Conservation (phyloP, 768 basidiomycete species). For the Macrolepiota albuminosa region DNA sequence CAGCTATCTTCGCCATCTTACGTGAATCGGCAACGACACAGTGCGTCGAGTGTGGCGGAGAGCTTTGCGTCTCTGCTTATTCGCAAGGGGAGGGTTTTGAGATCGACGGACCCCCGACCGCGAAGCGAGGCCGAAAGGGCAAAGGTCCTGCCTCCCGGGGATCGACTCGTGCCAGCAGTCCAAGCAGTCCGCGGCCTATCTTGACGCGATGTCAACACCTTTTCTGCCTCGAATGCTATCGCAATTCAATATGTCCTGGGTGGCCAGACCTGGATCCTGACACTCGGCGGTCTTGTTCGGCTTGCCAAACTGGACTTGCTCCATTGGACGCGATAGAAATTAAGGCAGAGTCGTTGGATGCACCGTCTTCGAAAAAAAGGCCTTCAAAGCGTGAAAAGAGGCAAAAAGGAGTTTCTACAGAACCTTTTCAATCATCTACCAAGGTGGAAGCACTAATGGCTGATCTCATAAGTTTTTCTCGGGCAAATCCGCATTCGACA, state of each 20-base stretch:
- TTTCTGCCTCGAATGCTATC: conserved; percentile 86
- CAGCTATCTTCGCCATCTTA: conserved; percentile 79
- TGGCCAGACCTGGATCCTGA: conserved; percentile 72
- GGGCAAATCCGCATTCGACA: conserved; percentile 75
- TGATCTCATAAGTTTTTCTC: conserved; percentile 80
- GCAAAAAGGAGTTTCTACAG: conserved; percentile 44
- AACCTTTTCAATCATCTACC: conserved; percentile 73
- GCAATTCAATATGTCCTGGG: conserved; percentile 65
- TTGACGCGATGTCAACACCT: conserved; percentile 94
- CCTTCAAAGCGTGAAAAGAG: conserved; percentile 61
- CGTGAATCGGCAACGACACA: conserved; percentile 85
- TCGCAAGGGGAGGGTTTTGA: conserved; percentile 45
- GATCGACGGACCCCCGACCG: conserved; percentile 40
- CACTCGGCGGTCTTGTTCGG: conserved; percentile 61
- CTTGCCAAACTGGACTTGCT: conserved; percentile 66
- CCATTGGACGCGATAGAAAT: conserved; percentile 82
- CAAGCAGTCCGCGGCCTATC: conserved; percentile 56
- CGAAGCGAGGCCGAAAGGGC: conserved; percentile 43
- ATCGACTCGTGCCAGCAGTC: conserved; percentile 72
- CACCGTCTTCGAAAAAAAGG: conserved; percentile 52
- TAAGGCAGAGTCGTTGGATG: conserved; percentile 51
- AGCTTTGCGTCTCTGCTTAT: conserved; percentile 57
- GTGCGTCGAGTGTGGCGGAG: conserved; percentile 82
- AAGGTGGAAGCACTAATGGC: conserved; percentile 81
- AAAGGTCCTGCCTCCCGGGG: conserved; percentile 63